These are phyloP conservation scores for Ilyonectria sp. DNA, from an alignment of 2,329 filamentous ascomycete genomes.

Conservation along the genomic window DNA sequence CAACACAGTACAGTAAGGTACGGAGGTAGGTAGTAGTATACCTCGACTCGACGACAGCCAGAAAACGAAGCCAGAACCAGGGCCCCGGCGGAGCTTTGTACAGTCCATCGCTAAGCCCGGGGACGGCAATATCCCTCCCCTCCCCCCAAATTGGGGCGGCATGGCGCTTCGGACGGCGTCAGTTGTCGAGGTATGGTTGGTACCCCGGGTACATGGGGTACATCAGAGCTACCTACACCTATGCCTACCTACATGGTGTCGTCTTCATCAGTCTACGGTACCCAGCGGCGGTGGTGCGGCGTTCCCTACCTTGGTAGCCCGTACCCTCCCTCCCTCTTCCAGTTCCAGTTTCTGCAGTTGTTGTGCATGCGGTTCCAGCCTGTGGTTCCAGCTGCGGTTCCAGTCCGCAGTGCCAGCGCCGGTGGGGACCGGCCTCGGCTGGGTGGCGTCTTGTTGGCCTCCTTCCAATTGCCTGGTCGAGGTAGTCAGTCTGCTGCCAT, in stretches of 20 bases:
- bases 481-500: background rate
- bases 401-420: constrained; percentile 1
- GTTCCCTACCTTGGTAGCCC: background rate
- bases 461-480: background rate
- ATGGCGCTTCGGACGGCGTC: constrained; percentile 49
- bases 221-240: constrained; percentile 8
- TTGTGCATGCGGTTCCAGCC: background rate
- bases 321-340: background rate
- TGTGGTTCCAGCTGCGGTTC: background rate
- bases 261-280: background rate
- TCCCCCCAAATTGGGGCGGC: constrained; percentile 39
- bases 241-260: constrained; percentile 21
- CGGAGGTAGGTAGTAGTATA: too few species aligned
- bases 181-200: constrained; percentile 38
- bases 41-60: constrained; percentile 2
- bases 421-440: constrained; percentile 1
- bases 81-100: constrained; percentile 17
- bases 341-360: background rate
- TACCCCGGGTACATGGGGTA: constrained; percentile 34
- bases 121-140: constrained; percentile 24
- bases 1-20: background rate
- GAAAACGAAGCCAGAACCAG: constrained; percentile 4
- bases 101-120: constrained; percentile 38
- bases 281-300: too few species aligned
- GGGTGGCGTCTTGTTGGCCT: background rate